Percentiles rank a stretch among this genome's conserved stretches.
These are phyloP conservation scores for Fusarium oligoseptatum DNA, from an alignment of 2,329 filamentous ascomycete genomes.

Conservation along the genomic window DNA sequence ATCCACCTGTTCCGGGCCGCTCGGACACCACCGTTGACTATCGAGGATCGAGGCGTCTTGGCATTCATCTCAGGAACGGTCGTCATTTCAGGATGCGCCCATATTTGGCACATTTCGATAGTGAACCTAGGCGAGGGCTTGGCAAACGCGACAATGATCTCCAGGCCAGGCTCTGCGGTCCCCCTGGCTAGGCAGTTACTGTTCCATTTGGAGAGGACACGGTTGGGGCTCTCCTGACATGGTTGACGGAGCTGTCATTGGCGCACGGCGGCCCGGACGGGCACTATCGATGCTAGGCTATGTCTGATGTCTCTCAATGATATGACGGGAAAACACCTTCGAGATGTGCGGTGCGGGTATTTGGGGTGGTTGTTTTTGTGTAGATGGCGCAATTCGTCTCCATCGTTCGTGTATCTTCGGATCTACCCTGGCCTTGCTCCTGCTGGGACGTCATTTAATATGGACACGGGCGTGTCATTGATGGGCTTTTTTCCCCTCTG, in stretches of 20 bases:
- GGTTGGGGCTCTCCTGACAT: slow-evolving; percentile 36
- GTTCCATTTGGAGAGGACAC: slow-evolving; percentile 14
- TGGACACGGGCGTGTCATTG: slow-evolving; percentile 2
- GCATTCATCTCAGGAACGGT: slow-evolving; percentile 22
- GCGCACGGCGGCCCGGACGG: slow-evolving; percentile 27
- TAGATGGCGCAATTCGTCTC: slow-evolving; percentile 30
- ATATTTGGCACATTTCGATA: slow-evolving; percentile 10
- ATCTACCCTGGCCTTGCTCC: slow-evolving; percentile 24
- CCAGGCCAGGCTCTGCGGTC: slow-evolving; percentile 5
- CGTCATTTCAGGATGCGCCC: slow-evolving; percentile 15
- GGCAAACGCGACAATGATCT: slow-evolving; percentile 18
- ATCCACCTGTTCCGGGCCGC: slow-evolving; percentile 22
- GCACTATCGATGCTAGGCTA: slow-evolving; percentile 36
- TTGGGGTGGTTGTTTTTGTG: slow-evolving; percentile 20
- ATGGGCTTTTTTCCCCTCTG: slow-evolving; percentile 16
- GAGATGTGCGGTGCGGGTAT: neutral
- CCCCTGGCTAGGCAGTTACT: slow-evolving; percentile 3
- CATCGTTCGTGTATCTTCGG: slow-evolving; percentile 28
- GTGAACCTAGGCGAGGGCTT: slow-evolving; percentile 10
- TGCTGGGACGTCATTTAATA: slow-evolving; percentile 15
- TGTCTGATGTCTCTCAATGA: slow-evolving; percentile 36
- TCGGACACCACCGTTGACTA: slow-evolving; percentile 31
- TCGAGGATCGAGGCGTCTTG: slow-evolving; percentile 29
- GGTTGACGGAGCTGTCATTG: slow-evolving; percentile 38
- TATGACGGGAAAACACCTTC: slow-evolving; percentile 25